These are phyloP conservation scores for Canna indica DNA, from an alignment of 176 grass and related monocot species.

Conservation along the genomic window DNA sequence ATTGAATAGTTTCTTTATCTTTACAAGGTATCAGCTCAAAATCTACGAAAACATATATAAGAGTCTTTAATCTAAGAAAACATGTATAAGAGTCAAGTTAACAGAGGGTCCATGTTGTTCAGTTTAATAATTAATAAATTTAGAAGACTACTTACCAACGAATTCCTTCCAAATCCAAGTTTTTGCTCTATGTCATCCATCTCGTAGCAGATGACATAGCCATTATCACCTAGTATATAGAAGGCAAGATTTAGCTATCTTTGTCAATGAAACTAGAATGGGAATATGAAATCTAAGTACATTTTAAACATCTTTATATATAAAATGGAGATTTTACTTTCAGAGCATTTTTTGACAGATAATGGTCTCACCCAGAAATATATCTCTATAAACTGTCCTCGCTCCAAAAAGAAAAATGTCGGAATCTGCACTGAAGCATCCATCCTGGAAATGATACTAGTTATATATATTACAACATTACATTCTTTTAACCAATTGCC, in stretches of 20 bases:
- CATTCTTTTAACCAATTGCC: neutral
- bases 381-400: conserved; percentile 89
- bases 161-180: conserved; percentile 89
- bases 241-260: neutral
- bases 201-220: conserved; percentile 75
- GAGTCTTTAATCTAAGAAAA: too few species aligned
- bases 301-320: neutral
- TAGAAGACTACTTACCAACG: conserved; percentile 45
- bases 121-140: conserved; percentile 7
- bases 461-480: too few species aligned
- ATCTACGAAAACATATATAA: too few species aligned
- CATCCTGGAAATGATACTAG: conserved; percentile 44
- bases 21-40: too few species aligned
- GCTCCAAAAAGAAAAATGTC: conserved; percentile 93
- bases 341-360: neutral
- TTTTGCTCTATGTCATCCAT: conserved; percentile 86
- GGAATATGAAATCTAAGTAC: neutral
- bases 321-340: conserved; percentile 2
- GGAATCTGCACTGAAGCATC: conserved; percentile 88
- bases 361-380: conserved; percentile 55
- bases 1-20: too few species aligned
- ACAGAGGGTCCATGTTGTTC: neutral
- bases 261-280: conserved; percentile 19
- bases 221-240: conserved; percentile 50
- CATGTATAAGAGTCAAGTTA: neutral